Evolutionary conservation across 2,329 filamentous ascomycete species (phyloP).

Genomic region (Chaetomium sp.): DNA sequence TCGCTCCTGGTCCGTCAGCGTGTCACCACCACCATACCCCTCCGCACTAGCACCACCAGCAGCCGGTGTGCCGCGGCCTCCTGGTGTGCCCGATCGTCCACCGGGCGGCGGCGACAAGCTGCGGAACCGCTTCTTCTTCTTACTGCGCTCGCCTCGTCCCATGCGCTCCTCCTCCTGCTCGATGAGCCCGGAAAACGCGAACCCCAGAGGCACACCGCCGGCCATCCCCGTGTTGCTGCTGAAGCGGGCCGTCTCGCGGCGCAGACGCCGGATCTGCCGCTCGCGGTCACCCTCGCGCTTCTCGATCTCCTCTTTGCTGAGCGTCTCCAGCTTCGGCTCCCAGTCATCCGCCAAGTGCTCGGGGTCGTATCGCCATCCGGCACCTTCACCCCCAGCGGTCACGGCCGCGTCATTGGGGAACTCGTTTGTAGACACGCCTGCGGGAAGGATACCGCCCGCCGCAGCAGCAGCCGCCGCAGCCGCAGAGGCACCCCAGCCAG

Average conservation of each 20-base stretch:
- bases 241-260: slow-evolving; percentile 87
- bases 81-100: slow-evolving; percentile 57
- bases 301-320: slow-evolving; percentile 96
- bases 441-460: slow-evolving; percentile 31
- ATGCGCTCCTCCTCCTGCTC: slow-evolving; percentile 70
- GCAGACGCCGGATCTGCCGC: slow-evolving; percentile 75
- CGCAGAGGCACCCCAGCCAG: slow-evolving; percentile 51
- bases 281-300: slow-evolving; percentile 93
- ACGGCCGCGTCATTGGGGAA: slow-evolving; percentile 79
- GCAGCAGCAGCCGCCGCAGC: slow-evolving; percentile 13
- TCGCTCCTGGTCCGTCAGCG: slow-evolving; percentile 71
- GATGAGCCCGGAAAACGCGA: slow-evolving; percentile 44
- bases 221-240: slow-evolving; percentile 78
- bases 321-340: slow-evolving; percentile 72
- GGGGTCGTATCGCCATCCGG: slow-evolving; percentile 92
- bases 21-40: slow-evolving; percentile 59
- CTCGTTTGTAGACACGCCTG: slow-evolving; percentile 53
- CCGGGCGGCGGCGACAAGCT: slow-evolving; percentile 66
- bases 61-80: slow-evolving; percentile 71
- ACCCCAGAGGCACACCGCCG: slow-evolving; percentile 60
- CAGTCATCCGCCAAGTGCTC: slow-evolving; percentile 80
- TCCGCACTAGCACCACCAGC: slow-evolving; percentile 55
- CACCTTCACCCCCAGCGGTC: slow-evolving; percentile 34
- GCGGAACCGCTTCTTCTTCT: slow-evolving; percentile 90
- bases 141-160: slow-evolving; percentile 85